Conservation (phyloP, 108 stramenopile genomes). For the Nitzschia palea region DNA sequence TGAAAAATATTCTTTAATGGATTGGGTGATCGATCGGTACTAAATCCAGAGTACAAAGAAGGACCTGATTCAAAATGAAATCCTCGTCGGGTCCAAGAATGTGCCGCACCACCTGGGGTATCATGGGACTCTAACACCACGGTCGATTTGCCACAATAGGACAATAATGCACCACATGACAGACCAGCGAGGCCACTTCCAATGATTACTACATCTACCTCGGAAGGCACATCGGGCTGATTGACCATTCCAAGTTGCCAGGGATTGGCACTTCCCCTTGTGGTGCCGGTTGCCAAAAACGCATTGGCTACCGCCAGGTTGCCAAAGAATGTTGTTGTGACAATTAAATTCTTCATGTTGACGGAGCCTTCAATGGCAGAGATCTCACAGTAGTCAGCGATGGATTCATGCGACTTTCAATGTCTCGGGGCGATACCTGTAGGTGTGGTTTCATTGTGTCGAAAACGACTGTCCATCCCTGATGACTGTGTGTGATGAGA, state of each 20-base stretch:
- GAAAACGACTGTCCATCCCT: too few species aligned
- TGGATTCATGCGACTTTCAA: too few species aligned
- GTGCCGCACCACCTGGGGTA: conserved; percentile 77
- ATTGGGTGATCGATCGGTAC: conserved; percentile 78
- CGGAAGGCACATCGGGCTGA: conserved; percentile 12
- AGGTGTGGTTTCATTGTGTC: too few species aligned
- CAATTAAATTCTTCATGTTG: too few species aligned
- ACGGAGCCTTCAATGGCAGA: too few species aligned
- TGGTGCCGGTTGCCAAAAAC: not conserved
- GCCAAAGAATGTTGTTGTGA: too few species aligned
- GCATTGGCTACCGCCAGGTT: too few species aligned
- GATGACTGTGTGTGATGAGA: too few species aligned
- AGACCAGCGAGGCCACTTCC: conserved; percentile 89
- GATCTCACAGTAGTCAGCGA: too few species aligned
- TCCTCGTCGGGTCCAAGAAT: conserved; percentile 59
- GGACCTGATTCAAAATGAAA: conserved; percentile 96
- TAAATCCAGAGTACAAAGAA: conserved; percentile 86
- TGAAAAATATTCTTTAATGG: conserved; percentile 94
- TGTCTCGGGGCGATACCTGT: too few species aligned
- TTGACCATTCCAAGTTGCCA: not conserved
- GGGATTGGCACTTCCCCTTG: not conserved
- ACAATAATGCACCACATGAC: conserved; percentile 77
- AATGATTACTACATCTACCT: conserved; percentile 83
- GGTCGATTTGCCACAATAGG: conserved; percentile 57
- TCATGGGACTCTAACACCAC: conserved; percentile 87